phyloP scores from a whole-genome alignment of 371 early-diverging fungal genomes.

The Caulochytrium protostelioides region DNA sequence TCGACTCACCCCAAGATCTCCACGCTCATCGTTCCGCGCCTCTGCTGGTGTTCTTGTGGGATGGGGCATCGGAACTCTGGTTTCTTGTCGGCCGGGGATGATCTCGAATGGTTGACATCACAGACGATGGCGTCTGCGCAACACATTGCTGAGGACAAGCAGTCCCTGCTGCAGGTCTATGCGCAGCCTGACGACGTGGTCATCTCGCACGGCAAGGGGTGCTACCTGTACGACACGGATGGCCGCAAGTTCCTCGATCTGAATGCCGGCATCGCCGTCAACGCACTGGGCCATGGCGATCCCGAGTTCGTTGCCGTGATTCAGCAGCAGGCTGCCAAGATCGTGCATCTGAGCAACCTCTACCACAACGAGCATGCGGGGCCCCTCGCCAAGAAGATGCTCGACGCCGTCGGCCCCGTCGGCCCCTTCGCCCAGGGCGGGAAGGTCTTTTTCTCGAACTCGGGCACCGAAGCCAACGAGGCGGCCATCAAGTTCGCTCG shows the following conservation, averaged over 20 bases:
- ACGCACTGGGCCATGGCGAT: slow-evolving; percentile 65
- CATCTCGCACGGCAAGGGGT: slow-evolving; percentile 45
- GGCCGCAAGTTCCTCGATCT: slow-evolving; percentile 57
- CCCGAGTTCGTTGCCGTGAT: slow-evolving; percentile 39
- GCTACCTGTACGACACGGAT: slow-evolving; percentile 41
- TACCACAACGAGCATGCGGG: slow-evolving; percentile 60
- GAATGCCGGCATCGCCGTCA: slow-evolving; percentile 74
- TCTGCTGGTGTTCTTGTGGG: no score
- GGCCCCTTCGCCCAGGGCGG: slow-evolving; percentile 14
- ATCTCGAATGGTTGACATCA: no score
- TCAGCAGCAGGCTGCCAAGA: slow-evolving; percentile 48
- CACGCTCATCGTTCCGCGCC: no score
- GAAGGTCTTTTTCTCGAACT: slow-evolving; percentile 68
- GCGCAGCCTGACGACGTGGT: slow-evolving; percentile 11
- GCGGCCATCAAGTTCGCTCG: slow-evolving; percentile 78
- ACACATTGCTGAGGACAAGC: no score
- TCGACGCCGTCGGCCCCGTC: slow-evolving; percentile 25
- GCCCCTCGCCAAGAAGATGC: slow-evolving; percentile 40
- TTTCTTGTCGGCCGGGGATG: no score
- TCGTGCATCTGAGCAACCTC: slow-evolving; percentile 62
- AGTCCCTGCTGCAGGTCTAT: slow-evolving; percentile 17
- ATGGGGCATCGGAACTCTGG: no score
- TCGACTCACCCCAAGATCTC: no score
- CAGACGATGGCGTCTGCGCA: no score
- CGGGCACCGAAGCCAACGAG: slow-evolving; percentile 81